Evolutionary conservation across 768 basidiomycete genomes (phyloP).

Genomic region (Boletellus ananas): DNA sequence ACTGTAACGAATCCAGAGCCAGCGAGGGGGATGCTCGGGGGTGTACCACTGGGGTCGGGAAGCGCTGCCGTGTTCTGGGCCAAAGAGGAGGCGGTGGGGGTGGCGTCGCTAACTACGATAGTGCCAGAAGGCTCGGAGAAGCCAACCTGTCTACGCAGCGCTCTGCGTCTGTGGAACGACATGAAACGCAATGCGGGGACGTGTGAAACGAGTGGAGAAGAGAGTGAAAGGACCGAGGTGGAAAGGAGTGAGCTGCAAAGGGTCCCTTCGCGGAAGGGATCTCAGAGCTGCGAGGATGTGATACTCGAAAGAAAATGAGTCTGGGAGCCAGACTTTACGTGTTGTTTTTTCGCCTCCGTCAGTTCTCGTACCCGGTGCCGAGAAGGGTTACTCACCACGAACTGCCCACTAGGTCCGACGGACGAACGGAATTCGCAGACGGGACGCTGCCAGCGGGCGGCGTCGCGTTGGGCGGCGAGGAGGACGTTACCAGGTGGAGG

Average conservation of each 20-base stretch:
- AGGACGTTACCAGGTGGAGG: neutral
- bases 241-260: conserved; percentile 17
- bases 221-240: conserved; percentile 3
- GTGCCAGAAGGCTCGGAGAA: conserved; percentile 21
- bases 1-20: neutral
- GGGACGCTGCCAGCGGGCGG: conserved; percentile 5
- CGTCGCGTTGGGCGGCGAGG: conserved; percentile 6
- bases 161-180: conserved; percentile 9
- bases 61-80: conserved; percentile 16
- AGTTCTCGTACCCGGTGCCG: conserved; percentile 2
- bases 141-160: conserved; percentile 14
- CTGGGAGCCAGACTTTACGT: conserved; percentile 10
- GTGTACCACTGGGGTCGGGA: neutral
- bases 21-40: conserved; percentile 15
- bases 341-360: conserved; percentile 18
- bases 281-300: conserved; percentile 1
- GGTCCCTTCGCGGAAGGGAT: conserved; percentile 26
- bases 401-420: neutral
- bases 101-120: conserved; percentile 20
- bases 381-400: conserved; percentile 10
- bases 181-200: conserved; percentile 9
- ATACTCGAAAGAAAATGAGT: neutral
- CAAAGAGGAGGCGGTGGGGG: conserved; percentile 25
- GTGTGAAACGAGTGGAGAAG: conserved; percentile 2
- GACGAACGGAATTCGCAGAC: neutral